Evolutionary conservation across 1,139 yeast genomes (phyloP).

Genomic region (Debaryomycetaceae sp.): DNA sequence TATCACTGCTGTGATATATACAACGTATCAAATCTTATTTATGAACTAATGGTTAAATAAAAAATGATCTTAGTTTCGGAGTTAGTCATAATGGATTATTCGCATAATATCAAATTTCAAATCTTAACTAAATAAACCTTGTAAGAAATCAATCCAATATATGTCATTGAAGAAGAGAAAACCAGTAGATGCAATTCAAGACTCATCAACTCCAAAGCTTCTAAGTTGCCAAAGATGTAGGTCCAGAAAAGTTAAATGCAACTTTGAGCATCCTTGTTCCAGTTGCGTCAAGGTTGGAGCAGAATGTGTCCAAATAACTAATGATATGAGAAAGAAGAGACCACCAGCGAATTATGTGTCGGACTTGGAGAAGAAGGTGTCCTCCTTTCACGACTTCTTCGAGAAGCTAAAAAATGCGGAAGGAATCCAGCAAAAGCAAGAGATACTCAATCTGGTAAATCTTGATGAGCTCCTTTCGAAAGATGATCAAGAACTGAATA

Average conservation of each 20-base stretch:
- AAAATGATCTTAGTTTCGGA: neutral
- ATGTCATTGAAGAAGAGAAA: slow-evolving; percentile 6
- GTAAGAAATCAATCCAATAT: neutral
- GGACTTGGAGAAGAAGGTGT: slow-evolving; percentile 29
- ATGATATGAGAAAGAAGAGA: slow-evolving; percentile 53
- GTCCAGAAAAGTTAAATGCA: slow-evolving; percentile 53
- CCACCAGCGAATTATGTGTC: slow-evolving; percentile 50
- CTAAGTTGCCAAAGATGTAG: slow-evolving; percentile 50
- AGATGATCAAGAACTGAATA: slow-evolving; percentile 2
- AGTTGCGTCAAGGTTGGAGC: slow-evolving; percentile 43
- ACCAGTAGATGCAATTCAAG: neutral
- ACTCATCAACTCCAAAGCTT: slow-evolving; percentile 6
- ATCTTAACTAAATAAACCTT: neutral
- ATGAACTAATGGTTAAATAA: slow-evolving; percentile 14
- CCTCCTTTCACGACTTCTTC: slow-evolving; percentile 22
- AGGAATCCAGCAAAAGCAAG: slow-evolving; percentile 19
- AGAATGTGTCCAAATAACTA: slow-evolving; percentile 48
- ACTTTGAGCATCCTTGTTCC: slow-evolving; percentile 48
- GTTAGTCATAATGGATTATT: neutral
- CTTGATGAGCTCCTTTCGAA: slow-evolving; percentile 12
- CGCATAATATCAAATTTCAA: neutral
- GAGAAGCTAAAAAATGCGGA: slow-evolving; percentile 19
- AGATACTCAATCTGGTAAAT: slow-evolving; percentile 18
- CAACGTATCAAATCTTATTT: slow-evolving; percentile 45
- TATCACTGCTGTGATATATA: slow-evolving; percentile 57